Evolutionary conservation across 2,329 filamentous ascomycete genomes (phyloP).

Genomic region (Monilinia laxa): DNA sequence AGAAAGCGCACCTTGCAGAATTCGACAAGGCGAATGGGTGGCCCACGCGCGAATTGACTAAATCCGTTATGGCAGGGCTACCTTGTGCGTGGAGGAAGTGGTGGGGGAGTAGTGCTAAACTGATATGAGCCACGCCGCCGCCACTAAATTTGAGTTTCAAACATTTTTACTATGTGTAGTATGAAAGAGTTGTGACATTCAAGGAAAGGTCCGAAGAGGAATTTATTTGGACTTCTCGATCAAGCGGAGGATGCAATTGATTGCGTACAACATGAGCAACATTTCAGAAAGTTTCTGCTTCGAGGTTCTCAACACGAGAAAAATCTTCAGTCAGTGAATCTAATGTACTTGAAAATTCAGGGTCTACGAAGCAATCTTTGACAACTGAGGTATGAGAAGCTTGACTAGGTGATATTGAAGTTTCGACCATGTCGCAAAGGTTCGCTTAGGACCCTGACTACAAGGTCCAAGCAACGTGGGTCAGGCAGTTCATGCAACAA

Average conservation of each 20-base stretch:
- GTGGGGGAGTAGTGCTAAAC: conserved; percentile 23
- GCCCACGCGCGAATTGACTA: conserved; percentile 34
- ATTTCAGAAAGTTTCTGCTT: conserved; percentile 2
- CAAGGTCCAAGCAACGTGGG: conserved; percentile 24
- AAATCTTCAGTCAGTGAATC: not conserved
- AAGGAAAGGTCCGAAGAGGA: not conserved
- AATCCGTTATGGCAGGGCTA: conserved; percentile 29
- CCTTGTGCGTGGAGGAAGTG: conserved; percentile 18
- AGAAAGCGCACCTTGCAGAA: conserved; percentile 33
- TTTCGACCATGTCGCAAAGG: conserved; percentile 39
- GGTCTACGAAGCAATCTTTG: conserved; percentile 25
- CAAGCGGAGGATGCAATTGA: conserved; percentile 14
- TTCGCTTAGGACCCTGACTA: conserved; percentile 34
- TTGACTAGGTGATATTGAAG: conserved; percentile 34
- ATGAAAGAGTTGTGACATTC: conserved; percentile 11
- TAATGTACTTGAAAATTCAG: conserved; percentile 13
- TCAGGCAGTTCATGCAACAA: conserved; percentile 30
- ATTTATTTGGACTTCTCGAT: conserved; percentile 1
- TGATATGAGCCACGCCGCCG: conserved; percentile 24
- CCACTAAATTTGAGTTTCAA: conserved; percentile 31
- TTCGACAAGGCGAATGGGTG: conserved; percentile 24
- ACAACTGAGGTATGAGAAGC: conserved; percentile 28
- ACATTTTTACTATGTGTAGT: conserved; percentile 17
- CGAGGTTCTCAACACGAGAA: not conserved
- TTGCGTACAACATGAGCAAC: conserved; percentile 1